Percentiles rank a stretch among this genome's conserved stretches.
phyloP scores from a whole-genome alignment of 805 yeast genomes.

The Clavispora carvajalis region DNA sequence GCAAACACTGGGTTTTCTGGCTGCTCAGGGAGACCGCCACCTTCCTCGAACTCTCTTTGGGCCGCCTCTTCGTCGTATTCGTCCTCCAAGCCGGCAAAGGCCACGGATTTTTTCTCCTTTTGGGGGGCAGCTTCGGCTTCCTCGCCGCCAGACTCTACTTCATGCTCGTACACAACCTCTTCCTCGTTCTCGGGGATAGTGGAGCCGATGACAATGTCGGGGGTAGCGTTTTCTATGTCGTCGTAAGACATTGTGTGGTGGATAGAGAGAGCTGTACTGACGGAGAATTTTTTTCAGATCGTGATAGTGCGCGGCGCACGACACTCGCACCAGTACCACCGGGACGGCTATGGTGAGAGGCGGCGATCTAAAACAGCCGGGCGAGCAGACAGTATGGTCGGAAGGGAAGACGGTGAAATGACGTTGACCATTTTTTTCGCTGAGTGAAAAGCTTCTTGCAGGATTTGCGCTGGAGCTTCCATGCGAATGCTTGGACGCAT shows the following conservation, averaged over 20 bases:
- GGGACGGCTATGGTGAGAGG: too few species aligned
- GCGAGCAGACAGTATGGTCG: too few species aligned
- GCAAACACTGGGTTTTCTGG: constrained; percentile 84
- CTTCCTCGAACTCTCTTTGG: constrained; percentile 86
- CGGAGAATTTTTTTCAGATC: constrained; percentile 1
- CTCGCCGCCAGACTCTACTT: constrained; percentile 40
- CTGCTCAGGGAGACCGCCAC: constrained; percentile 98
- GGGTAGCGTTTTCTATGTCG: constrained; percentile 80
- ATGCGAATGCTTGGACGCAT: too few species aligned
- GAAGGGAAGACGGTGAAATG: too few species aligned
- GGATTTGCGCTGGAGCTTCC: too few species aligned
- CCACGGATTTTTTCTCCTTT: constrained; percentile 63
- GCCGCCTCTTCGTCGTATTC: constrained; percentile 73
- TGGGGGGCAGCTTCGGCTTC: constrained; percentile 32
- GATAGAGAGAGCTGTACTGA: background rate
- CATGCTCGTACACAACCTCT: constrained; percentile 49
- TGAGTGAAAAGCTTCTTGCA: too few species aligned
- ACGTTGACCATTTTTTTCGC: too few species aligned
- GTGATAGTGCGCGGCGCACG: constrained; percentile 1
- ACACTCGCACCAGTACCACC: background rate
- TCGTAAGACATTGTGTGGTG: constrained; percentile 52
- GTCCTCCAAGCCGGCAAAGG: constrained; percentile 70
- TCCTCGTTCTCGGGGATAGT: constrained; percentile 32
- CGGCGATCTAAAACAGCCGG: too few species aligned
- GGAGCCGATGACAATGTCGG: constrained; percentile 76